Percentiles rank a stretch among this genome's conserved stretches.
Evolutionary conservation across 768 basidiomycete species (phyloP).

Genomic region (Suillus cothurnatus): DNA sequence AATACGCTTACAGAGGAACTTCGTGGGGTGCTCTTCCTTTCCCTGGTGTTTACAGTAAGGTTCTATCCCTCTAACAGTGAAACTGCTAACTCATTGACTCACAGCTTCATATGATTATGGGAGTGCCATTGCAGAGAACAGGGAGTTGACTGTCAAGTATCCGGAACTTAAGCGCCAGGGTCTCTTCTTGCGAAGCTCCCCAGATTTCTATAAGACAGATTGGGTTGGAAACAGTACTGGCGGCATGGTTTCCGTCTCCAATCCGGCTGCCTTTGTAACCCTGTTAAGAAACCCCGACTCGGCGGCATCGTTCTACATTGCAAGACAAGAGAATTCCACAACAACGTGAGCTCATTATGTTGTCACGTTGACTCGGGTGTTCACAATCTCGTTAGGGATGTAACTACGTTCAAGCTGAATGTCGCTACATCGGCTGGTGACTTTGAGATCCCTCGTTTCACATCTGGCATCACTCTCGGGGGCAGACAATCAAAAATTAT

Average conservation of each 20-base stretch:
- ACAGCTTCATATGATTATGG: constrained; percentile 80
- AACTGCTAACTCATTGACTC: background rate
- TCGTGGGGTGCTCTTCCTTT: constrained; percentile 84
- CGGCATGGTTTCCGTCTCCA: constrained; percentile 45
- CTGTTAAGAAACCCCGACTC: constrained; percentile 71
- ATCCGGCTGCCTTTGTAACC: constrained; percentile 59
- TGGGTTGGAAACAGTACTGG: constrained; percentile 65
- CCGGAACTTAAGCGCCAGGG: constrained; percentile 79
- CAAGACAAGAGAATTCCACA: constrained; percentile 66
- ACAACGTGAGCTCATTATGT: constrained; percentile 51
- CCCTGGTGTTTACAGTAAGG: constrained; percentile 67
- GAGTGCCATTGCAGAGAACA: constrained; percentile 65
- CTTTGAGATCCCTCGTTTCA: constrained; percentile 58
- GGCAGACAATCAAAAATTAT: constrained; percentile 81
- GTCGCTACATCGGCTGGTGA: constrained; percentile 54
- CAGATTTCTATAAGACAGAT: constrained; percentile 79
- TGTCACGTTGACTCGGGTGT: background rate
- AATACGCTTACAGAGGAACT: constrained; percentile 58
- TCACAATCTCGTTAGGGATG: constrained; percentile 13
- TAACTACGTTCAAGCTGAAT: constrained; percentile 58
- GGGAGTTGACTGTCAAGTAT: constrained; percentile 67
- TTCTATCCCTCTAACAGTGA: constrained; percentile 7
- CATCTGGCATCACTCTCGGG: constrained; percentile 54
- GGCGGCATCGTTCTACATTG: constrained; percentile 65
- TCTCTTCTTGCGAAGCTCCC: constrained; percentile 77